Conservation (phyloP, 257 asterid species). For the Osmanthus fragrans region DNA sequence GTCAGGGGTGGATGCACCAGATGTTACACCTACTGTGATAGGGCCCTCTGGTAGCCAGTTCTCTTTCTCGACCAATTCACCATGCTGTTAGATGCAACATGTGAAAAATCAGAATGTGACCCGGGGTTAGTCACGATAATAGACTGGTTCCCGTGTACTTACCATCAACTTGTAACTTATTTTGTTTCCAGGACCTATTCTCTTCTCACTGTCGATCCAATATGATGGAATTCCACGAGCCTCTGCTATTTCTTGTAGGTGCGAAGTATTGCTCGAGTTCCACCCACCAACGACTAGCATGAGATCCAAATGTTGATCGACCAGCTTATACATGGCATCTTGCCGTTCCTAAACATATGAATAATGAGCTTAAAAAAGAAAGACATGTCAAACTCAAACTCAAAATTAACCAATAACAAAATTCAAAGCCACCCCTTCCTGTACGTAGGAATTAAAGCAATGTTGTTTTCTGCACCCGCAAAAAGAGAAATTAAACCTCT, state of each 20-base stretch:
- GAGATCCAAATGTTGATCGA: constrained; percentile 75
- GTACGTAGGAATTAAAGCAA: background rate
- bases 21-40: constrained; percentile 82
- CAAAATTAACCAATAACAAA: background rate
- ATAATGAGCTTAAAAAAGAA: constrained; percentile 17
- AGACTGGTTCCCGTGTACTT: constrained; percentile 24
- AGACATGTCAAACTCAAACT: background rate
- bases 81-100: constrained; percentile 59
- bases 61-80: constrained; percentile 94
- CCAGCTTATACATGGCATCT: constrained; percentile 99
- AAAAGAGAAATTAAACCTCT: background rate
- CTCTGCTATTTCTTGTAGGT: constrained; percentile 95
- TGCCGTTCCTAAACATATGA: constrained; percentile 73
- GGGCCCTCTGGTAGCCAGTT: constrained; percentile 91
- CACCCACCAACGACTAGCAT: constrained; percentile 98
- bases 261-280: constrained; percentile 99
- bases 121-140: background rate
- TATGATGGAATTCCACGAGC: constrained; percentile 93
- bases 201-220: constrained; percentile 87
- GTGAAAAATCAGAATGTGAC: background rate
- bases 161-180: constrained; percentile 84
- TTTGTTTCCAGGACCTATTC: constrained; percentile 92
- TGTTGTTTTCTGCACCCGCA: background rate
- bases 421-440: background rate
- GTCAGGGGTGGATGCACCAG: constrained; percentile 99